These are phyloP conservation scores for Pichia cabralensis DNA, from an alignment of 805 yeast species.

Conservation along the genomic window DNA sequence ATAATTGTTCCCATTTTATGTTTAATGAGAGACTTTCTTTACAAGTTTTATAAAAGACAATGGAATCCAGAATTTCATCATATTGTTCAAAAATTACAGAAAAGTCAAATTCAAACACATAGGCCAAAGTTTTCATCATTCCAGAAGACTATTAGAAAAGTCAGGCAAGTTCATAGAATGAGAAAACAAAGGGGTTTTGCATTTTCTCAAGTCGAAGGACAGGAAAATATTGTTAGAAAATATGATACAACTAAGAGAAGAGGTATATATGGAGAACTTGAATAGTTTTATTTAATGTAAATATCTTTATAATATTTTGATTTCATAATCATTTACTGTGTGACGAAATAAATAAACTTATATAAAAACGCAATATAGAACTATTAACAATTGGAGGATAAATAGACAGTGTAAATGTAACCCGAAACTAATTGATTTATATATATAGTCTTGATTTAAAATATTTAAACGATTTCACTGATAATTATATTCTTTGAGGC, in stretches of 20 bases:
- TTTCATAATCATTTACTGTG: no score
- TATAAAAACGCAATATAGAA: no score
- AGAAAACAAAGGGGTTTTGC: conserved; percentile 98
- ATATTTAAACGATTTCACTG: no score
- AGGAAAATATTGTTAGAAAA: conserved; percentile 82
- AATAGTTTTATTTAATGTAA: conserved; percentile 8
- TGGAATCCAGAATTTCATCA: conserved; percentile 89
- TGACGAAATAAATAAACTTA: not conserved
- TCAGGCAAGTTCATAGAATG: conserved; percentile 96
- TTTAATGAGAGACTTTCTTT: conserved; percentile 74
- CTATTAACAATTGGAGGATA: no score
- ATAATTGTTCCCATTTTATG: conserved; percentile 72
- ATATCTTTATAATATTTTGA: no score
- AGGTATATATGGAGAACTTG: conserved; percentile 26
- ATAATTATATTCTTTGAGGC: no score
- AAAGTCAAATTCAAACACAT: conserved; percentile 84
- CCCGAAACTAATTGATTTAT: no score
- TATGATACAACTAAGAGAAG: conserved; percentile 83
- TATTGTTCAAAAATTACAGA: conserved; percentile 93
- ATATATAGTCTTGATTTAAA: no score
- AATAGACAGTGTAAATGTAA: no score
- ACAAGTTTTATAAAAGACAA: conserved; percentile 93
- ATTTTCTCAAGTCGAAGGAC: conserved; percentile 92
- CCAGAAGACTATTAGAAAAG: conserved; percentile 94
- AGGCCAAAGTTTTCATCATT: conserved; percentile 95